These are phyloP conservation scores for Thalassiosira livingstoniorum DNA, from an alignment of 352 stramenopile species.

Conservation along the genomic window DNA sequence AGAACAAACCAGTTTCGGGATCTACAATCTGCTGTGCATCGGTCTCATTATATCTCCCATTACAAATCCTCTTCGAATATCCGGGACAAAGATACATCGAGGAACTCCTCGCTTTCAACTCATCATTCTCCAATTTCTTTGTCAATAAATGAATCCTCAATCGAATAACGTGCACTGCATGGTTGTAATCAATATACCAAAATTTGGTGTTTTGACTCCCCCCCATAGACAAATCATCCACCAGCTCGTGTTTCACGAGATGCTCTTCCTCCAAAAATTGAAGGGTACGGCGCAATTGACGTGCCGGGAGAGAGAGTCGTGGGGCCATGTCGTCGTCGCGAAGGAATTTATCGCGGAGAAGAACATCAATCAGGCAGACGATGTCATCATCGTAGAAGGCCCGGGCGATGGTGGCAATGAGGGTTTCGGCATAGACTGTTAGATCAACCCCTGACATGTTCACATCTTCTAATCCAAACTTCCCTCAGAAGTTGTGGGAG, in stretches of 20 bases:
- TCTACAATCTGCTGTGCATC: conserved; percentile 82
- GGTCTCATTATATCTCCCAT: conserved; percentile 81
- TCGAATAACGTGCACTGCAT: conserved; percentile 81
- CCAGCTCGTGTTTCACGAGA: conserved; percentile 82
- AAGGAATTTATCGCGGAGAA: conserved; percentile 85
- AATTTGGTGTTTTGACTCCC: conserved; percentile 84
- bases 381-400: conserved; percentile 86
- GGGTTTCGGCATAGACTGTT: conserved; percentile 77
- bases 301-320: conserved; percentile 72
- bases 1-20: conserved; percentile 74
- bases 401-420: conserved; percentile 79
- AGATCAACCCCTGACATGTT: conserved; percentile 54
- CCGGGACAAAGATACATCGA: conserved; percentile 83
- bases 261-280: conserved; percentile 83
- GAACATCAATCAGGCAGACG: conserved; percentile 83
- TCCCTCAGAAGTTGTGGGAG: too few relatives aligned
- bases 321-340: conserved; percentile 85
- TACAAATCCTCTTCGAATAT: conserved; percentile 75
- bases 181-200: conserved; percentile 85
- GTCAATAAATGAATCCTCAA: conserved; percentile 78
- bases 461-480: too few relatives aligned
- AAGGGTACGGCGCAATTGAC: conserved; percentile 74
- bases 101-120: conserved; percentile 69
- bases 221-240: conserved; percentile 84
- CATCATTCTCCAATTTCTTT: conserved; percentile 73